Percentiles rank a stretch among this genome's conserved stretches.
These are phyloP conservation scores for Saccharomycopsis lassenensis DNA, from an alignment of 805 yeast species.

Conservation along the genomic window DNA sequence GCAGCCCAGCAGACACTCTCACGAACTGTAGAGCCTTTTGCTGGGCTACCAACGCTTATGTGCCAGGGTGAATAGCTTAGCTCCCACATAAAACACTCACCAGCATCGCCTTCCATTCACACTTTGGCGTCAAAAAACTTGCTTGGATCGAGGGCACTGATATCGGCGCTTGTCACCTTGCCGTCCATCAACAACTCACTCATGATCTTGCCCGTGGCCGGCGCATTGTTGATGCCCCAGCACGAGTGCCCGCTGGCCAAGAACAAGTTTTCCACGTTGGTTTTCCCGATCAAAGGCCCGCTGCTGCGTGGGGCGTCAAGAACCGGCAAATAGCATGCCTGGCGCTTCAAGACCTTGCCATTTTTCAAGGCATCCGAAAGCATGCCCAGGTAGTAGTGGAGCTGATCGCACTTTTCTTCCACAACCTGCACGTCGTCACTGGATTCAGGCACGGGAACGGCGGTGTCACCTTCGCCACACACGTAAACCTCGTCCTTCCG, in stretches of 20 bases:
- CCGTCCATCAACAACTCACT: slow-evolving; percentile 85
- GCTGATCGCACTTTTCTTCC: slow-evolving; percentile 75
- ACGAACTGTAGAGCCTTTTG: too few relatives aligned
- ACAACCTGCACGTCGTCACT: slow-evolving; percentile 90
- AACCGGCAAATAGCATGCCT: slow-evolving; percentile 94
- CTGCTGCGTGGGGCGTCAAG: slow-evolving; percentile 84
- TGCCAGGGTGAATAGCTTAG: too few relatives aligned
- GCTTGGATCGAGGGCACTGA: slow-evolving; percentile 76
- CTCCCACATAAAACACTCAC: too few relatives aligned
- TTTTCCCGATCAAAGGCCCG: slow-evolving; percentile 92
- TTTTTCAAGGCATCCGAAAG: slow-evolving; percentile 56
- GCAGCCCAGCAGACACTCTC: too few relatives aligned
- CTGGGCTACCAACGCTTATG: too few relatives aligned
- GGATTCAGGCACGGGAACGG: slow-evolving; percentile 85
- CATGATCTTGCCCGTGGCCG: slow-evolving; percentile 90
- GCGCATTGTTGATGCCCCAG: slow-evolving; percentile 98
- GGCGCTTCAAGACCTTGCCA: slow-evolving; percentile 71
- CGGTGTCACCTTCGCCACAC: slow-evolving; percentile 93
- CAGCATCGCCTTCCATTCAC: too few relatives aligned
- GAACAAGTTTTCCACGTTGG: slow-evolving; percentile 68
- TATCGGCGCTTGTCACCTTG: slow-evolving; percentile 62
- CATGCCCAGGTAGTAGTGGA: slow-evolving; percentile 71
- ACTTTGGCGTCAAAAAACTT: slow-evolving; percentile 69
- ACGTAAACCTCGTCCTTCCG: slow-evolving; percentile 92
- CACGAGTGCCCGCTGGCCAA: slow-evolving; percentile 93